Base-by-base conservation (phyloP, 768 basidiomycete species). In the Xerocomellus chrysenteron region DNA sequence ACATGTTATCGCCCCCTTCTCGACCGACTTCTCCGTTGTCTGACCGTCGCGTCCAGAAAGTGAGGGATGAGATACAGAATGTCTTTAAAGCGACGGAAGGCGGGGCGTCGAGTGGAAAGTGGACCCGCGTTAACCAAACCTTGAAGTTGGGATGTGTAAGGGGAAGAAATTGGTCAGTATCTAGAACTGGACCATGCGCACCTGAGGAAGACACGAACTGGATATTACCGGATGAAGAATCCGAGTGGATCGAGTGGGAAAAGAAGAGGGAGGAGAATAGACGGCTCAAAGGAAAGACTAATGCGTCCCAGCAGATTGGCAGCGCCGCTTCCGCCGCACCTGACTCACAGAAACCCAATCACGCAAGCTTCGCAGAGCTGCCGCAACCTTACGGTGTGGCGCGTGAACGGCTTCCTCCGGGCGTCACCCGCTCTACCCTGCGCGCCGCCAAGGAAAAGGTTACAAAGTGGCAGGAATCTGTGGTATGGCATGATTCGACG, bases 201-300 rank as follows among this genome's bases (percentile, higher is more conserved):
- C 61, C 16, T 42, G 70, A 62, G 53, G 72, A 58, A 60, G 58
- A 60, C 24, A 54, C 63, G 21, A 66, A 70, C 35, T 71, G 70
- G 68, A 63, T 74, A 61, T 51, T 82, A 59, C 79, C 80, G 12
- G 73, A 74, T 26, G 78, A 76, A 17, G 82, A 84, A 63, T 73
- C 73, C 44, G 77, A 79, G 36, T 82, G 82, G 81, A 57, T 71
- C 14, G 73, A 74, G 26, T 79, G 75, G 74, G 81, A 82, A 66
- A 69, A 58, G 55, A 67, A 62, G 57, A 66, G 61, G 48, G 60
- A 63, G 52, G 64, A 63, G 35, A 37, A 35, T 5, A 62, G 59
- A 40, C 54, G 63, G 17, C 50, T 61, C 46, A 66, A 59, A 44
- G 55, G 44, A 42, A 65, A 57, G 47, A 62, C 56, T 1, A 63